A percentile compares a stretch with the other conserved stretches of the same genome.
These are phyloP conservation scores for Corrigiola litoralis DNA, from an alignment of 179 eudicot species.

Conservation along the genomic window DNA sequence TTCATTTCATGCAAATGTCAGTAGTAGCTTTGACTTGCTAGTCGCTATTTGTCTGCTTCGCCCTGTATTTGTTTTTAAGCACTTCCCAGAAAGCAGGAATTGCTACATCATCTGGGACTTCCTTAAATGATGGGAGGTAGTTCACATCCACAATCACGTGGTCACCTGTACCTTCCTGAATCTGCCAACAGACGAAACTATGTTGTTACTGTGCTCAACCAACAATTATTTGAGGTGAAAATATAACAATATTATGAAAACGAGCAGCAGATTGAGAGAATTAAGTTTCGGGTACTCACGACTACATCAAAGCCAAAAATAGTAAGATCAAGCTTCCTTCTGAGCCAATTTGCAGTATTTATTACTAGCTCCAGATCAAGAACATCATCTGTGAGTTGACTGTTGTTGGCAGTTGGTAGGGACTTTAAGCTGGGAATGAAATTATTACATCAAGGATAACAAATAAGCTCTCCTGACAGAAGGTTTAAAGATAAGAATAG, in stretches of 20 bases:
- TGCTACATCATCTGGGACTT: slow-evolving; percentile 71
- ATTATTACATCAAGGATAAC: no score
- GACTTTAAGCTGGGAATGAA: slow-evolving; percentile 67
- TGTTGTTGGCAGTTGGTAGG: slow-evolving; percentile 57
- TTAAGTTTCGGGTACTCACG: slow-evolving; percentile 44
- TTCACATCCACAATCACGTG: slow-evolving; percentile 95
- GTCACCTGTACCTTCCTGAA: slow-evolving; percentile 75
- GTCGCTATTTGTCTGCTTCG: slow-evolving; percentile 5
- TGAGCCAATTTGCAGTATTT: slow-evolving; percentile 72
- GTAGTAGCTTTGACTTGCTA: neutral
- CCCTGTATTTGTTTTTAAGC: slow-evolving; percentile 47
- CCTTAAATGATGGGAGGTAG: slow-evolving; percentile 94
- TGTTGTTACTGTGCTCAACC: neutral
- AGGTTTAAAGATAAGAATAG: neutral
- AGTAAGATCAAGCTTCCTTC: slow-evolving; percentile 69
- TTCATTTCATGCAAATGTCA: neutral
- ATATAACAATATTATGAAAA: neutral
- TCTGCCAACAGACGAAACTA: slow-evolving; percentile 31
- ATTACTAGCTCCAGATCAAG: slow-evolving; percentile 71
- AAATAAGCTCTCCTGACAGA: neutral
- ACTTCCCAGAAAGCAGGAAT: slow-evolving; percentile 96
- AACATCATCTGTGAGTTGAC: slow-evolving; percentile 29
- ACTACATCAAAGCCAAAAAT: slow-evolving; percentile 96
- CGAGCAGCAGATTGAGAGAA: neutral
- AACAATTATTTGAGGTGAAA: neutral